A percentile compares a stretch with the other conserved stretches of the same genome.
Conservation (phyloP, 2,329 filamentous ascomycete species). For the Verticillium isaacii region DNA sequence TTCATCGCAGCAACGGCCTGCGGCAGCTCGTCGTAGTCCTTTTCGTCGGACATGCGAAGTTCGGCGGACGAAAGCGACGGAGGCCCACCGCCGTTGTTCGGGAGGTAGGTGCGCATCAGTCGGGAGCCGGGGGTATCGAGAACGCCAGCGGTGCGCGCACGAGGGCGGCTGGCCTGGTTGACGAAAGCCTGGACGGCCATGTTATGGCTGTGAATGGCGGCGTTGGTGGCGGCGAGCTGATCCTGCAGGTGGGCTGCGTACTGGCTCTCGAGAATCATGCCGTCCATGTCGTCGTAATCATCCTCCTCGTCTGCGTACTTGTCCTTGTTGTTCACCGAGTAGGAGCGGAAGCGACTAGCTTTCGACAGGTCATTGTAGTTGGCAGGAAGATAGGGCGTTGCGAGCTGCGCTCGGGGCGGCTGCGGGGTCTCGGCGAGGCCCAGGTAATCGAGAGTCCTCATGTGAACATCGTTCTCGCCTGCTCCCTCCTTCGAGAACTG, state of each 20-base stretch:
- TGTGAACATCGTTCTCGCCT: conserved; percentile 79
- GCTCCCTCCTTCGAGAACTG: conserved; percentile 81
- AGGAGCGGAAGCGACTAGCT: conserved; percentile 87
- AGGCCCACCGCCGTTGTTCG: conserved; percentile 68
- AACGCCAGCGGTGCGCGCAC: conserved; percentile 87
- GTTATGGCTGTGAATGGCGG: conserved; percentile 83
- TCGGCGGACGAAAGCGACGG: conserved; percentile 73
- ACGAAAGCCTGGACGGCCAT: conserved; percentile 89
- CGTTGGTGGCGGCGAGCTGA: conserved; percentile 59
- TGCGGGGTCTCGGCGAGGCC: conserved; percentile 92
- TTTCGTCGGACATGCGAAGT: conserved; percentile 67
- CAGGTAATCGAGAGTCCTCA: conserved; percentile 91
- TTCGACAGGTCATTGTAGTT: conserved; percentile 73
- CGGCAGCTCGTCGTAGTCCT: conserved; percentile 74
- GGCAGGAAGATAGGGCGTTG: conserved; percentile 64
- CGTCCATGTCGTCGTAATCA: conserved; percentile 60
- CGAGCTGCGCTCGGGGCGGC: conserved; percentile 67
- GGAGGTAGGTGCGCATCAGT: conserved; percentile 67
- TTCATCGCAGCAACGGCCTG: conserved; percentile 80
- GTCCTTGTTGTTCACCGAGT: conserved; percentile 97
- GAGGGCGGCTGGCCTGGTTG: conserved; percentile 78
- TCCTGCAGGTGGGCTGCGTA: conserved; percentile 59
- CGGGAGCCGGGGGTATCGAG: conserved; percentile 71
- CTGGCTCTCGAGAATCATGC: conserved; percentile 47
- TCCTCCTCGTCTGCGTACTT: conserved; percentile 90